Base-by-base conservation (phyloP, 148 eudicot genomes). In the Pouteria glomerata region DNA sequence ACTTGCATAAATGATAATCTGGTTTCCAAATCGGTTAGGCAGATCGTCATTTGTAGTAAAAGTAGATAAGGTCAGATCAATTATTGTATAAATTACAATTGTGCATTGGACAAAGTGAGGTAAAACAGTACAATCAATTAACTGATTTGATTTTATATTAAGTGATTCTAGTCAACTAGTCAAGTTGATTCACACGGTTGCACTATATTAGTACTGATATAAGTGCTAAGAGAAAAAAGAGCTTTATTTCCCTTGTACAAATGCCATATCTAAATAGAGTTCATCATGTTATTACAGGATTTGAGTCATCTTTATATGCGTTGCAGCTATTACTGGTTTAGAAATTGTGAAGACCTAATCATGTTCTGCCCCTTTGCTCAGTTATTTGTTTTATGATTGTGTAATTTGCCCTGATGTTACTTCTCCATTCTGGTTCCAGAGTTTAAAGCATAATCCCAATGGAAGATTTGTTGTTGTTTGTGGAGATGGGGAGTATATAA, bases 391-490 rank as follows among this genome's bases (percentile, higher is more conserved):
- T 8, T 15, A 44, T 44, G 48, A 44, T 44, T 12, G 4, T 44
- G 13, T 15, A 44, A 44, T 50, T 10, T 50, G n/a, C 55, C 3
- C 55, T 50, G n/a, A 50, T 19, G 23, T 50, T 50, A 50, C n/a
- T 50, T 19, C 66, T 41, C 39, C 26, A 5, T 70, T 70, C 58
- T 51, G 24, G 3, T 68, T 81, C 31, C 91, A 93, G 98, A 79
- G 76, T 68, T 83, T 93, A 71, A 93, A 87, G 88, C 96, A 93
- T 80, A 93, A 93, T 59, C 94, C 96, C 55, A 93, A 93, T 83
- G 98, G 98, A 79, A 85, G 98, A 85, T 93, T 93, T 77, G 98
- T 90, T 66, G 98, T 90, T 66, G 98, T 90, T 26, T 93, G 92
- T 66, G 98, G 98, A 45, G 96, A 90, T 83, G 96, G 98, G 65